phyloP scores from a whole-genome alignment of 2,329 filamentous ascomycete species.

The Colletotrichum endophyticum region DNA sequence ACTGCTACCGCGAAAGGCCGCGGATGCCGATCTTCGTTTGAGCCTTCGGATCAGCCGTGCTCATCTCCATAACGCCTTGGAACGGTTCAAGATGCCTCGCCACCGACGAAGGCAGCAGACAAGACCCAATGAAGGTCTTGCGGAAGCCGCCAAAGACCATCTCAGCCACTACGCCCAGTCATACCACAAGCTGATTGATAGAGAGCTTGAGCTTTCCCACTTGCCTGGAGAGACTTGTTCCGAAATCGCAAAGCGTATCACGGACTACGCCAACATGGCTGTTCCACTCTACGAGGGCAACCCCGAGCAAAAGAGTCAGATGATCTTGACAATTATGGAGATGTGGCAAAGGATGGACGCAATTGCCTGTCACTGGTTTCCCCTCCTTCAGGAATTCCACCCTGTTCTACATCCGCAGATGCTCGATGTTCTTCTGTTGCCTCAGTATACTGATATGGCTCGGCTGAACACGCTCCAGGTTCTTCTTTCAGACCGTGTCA shows the following conservation, averaged over 20 bases:
- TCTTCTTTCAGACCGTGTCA: conserved; percentile 46
- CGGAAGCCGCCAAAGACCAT: conserved; percentile 14
- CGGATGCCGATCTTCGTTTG: conserved; percentile 34
- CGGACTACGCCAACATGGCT: conserved; percentile 36
- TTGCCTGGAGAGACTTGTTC: conserved; percentile 11
- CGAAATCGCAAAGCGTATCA: conserved; percentile 35
- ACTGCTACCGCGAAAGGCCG: conserved; percentile 41
- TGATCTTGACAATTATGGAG: conserved; percentile 60
- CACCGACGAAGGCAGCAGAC: not conserved
- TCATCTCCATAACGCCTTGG: conserved; percentile 29
- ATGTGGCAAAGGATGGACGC: conserved; percentile 64
- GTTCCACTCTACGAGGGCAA: conserved; percentile 43
- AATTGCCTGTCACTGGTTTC: conserved; percentile 42
- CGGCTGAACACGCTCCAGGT: conserved; percentile 41
- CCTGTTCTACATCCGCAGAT: conserved; percentile 54
- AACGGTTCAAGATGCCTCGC: not conserved
- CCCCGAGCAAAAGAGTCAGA: conserved; percentile 53
- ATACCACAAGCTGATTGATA: conserved; percentile 20
- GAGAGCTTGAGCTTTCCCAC: conserved; percentile 15
- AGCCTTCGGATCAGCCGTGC: conserved; percentile 43
- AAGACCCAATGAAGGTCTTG: not conserved
- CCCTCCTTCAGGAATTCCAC: conserved; percentile 54
- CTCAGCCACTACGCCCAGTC: conserved; percentile 22
- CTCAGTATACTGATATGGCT: conserved; percentile 48
- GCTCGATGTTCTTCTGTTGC: conserved; percentile 61